These are phyloP conservation scores for Botrytis fragariae DNA, from an alignment of 2,329 filamentous ascomycete genomes.

Conservation along the genomic window DNA sequence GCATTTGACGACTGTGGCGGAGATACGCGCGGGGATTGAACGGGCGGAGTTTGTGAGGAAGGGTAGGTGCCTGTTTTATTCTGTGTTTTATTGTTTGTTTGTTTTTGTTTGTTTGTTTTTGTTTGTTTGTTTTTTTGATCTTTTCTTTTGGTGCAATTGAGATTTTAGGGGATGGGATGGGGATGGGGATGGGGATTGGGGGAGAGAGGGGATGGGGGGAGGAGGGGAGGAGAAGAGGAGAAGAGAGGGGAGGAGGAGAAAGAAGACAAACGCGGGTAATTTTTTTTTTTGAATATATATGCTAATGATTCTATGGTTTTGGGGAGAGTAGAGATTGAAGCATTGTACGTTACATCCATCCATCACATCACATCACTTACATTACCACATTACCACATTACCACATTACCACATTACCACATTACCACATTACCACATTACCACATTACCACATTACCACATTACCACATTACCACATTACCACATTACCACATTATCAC, in stretches of 20 bases:
- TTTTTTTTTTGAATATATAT: background rate
- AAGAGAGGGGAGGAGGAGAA: no score
- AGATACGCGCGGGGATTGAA: slow-evolving; percentile 73
- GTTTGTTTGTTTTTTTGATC: no score
- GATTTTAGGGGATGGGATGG: fast-evolving
- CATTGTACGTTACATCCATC: slow-evolving; percentile 64
- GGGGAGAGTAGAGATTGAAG: slow-evolving; percentile 72
- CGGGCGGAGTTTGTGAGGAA: slow-evolving; percentile 88
- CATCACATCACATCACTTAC: background rate
- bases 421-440: background rate
- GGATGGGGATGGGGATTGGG: no score
- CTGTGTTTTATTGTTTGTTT: no score
- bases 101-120: no score
- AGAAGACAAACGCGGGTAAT: no score
- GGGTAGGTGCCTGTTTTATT: slow-evolving; percentile 55
- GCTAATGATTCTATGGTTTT: background rate
- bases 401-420: background rate
- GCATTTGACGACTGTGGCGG: slow-evolving; percentile 64
- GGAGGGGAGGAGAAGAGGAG: no score
- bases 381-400: background rate
- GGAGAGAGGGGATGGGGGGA: background rate
- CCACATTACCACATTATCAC: background rate
- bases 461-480: background rate
- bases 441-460: background rate
- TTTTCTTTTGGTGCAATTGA: no score